A percentile compares a stretch with the other conserved stretches of the same genome.
Evolutionary conservation across 179 eudicot species (phyloP).

Genomic region (Beta corolliflora): DNA sequence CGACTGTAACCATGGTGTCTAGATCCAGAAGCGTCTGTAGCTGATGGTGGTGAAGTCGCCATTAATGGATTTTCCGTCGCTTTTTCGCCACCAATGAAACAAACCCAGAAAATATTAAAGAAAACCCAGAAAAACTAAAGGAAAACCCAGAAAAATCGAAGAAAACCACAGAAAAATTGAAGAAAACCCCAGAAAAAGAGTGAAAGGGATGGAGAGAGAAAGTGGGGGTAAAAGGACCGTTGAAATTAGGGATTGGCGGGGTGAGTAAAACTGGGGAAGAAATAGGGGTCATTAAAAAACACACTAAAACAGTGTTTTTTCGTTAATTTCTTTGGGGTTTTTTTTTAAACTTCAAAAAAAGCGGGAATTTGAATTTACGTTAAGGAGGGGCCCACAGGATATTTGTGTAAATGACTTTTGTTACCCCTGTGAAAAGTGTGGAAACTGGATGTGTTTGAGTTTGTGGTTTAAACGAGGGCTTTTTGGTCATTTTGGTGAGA

Average conservation of each 20-base stretch:
- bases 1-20: constrained; percentile 59
- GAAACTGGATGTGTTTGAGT: no score
- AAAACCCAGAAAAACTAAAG: not conserved
- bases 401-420: not conserved
- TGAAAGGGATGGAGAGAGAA: not conserved
- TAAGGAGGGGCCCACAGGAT: not conserved
- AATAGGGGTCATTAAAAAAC: not conserved
- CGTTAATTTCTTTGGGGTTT: not conserved
- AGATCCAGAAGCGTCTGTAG: constrained; percentile 47
- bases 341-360: constrained; percentile 29
- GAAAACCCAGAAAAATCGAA: not conserved
- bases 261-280: constrained; percentile 3
- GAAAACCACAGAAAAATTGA: constrained; percentile 14
- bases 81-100: not conserved
- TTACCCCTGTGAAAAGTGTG: constrained; percentile 1
- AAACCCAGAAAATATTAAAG: not conserved
- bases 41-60: constrained; percentile 37
- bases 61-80: constrained; percentile 15
- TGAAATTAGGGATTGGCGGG: constrained; percentile 30
- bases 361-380: constrained; percentile 37
- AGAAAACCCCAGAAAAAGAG: not conserved
- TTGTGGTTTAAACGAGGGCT: not conserved
- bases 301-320: not conserved
- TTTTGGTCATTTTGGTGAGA: not conserved
- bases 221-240: constrained; percentile 19